Conservation (phyloP, 108 stramenopile species). For the Skeletonema tropicum region DNA sequence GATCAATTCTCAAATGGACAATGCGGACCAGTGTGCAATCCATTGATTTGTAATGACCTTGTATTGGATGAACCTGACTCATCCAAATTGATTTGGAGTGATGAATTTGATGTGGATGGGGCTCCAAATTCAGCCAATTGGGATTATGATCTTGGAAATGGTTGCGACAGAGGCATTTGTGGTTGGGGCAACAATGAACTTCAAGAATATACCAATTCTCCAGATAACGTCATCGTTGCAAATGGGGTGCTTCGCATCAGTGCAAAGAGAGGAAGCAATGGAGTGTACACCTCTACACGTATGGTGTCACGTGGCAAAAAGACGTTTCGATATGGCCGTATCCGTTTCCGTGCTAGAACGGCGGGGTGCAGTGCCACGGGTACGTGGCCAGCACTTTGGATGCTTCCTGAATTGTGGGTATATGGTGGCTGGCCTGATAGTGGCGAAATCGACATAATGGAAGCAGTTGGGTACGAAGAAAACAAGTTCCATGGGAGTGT, state of each 20-base stretch:
- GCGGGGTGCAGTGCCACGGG: slow-evolving; percentile 27
- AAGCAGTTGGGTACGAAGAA: slow-evolving; percentile 43
- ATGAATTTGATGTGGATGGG: slow-evolving; percentile 34
- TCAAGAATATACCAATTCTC: slow-evolving; percentile 23
- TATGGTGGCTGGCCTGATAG: slow-evolving; percentile 50
- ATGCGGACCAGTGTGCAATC: slow-evolving; percentile 27
- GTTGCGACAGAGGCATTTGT: slow-evolving; percentile 25
- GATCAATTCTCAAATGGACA: slow-evolving; percentile 10
- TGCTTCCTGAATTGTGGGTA: slow-evolving; percentile 24
- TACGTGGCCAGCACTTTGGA: slow-evolving; percentile 53
- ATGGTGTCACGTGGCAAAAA: slow-evolving; percentile 23
- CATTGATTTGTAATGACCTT: not conserved
- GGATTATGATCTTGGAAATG: slow-evolving; percentile 29
- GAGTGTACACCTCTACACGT: slow-evolving; percentile 31
- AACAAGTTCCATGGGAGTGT: slow-evolving; percentile 31
- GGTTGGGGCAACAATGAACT: slow-evolving; percentile 36
- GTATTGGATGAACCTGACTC: slow-evolving; percentile 39
- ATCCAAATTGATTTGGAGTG: slow-evolving; percentile 21
- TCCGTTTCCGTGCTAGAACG: slow-evolving; percentile 34
- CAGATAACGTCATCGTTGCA: slow-evolving; percentile 23
- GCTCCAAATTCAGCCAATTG: slow-evolving; percentile 26
- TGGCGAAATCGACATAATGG: slow-evolving; percentile 60
- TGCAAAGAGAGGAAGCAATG: slow-evolving; percentile 9
- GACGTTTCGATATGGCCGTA: slow-evolving; percentile 36
- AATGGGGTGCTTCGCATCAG: slow-evolving; percentile 35